Conservation (phyloP, 2,329 filamentous ascomycete species). For the Zasmidium cellare region DNA sequence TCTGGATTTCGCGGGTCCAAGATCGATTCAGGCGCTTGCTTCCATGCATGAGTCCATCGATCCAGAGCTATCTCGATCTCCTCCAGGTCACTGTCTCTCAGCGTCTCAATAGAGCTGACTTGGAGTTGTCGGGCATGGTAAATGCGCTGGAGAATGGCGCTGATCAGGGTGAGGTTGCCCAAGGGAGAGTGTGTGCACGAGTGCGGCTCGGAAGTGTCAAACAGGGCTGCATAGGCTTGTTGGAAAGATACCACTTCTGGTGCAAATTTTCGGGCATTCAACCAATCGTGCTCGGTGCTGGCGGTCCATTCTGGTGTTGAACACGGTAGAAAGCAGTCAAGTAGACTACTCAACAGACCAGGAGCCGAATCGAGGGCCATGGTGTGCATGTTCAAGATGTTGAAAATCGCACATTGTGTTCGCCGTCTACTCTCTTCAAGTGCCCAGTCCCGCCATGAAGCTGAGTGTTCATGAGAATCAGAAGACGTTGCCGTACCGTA, state of each 20-base stretch:
- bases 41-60: too few species aligned
- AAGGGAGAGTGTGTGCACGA: conserved; percentile 4
- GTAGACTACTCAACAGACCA: neutral
- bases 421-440: conserved; percentile 1
- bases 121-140: conserved; percentile 6
- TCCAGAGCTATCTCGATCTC: neutral
- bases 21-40: too few species aligned
- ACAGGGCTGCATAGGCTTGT: conserved; percentile 1
- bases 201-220: neutral
- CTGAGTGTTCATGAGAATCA: too few species aligned
- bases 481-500: too few species aligned
- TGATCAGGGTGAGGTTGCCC: conserved; percentile 4
- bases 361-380: neutral
- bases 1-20: too few species aligned
- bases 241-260: neutral
- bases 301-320: conserved; percentile 8
- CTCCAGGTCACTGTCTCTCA: conserved; percentile 4
- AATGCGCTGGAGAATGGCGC: conserved; percentile 3
- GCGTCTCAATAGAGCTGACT: neutral
- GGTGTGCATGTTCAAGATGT: conserved; percentile 1
- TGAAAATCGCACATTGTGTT: conserved; percentile 4
- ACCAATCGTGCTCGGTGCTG: neutral
- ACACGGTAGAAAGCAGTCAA: conserved; percentile 2
- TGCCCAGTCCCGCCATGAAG: conserved; percentile 5
- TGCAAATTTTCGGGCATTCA: neutral